Conservation (phyloP, 257 asterid species). For the Nicotiana attenuata region DNA sequence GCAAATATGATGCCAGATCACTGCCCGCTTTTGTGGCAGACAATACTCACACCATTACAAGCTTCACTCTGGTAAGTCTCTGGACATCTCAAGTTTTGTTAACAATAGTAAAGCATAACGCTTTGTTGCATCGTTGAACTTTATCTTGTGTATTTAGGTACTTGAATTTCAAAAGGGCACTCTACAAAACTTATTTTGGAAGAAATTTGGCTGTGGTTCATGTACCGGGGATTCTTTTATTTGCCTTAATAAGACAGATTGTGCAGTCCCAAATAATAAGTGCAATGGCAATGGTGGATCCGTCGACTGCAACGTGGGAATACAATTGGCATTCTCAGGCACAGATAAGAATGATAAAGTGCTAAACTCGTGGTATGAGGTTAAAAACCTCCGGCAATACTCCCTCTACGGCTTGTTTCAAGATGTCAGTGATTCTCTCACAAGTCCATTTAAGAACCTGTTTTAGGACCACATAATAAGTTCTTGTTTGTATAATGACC, state of each 20-base stretch:
- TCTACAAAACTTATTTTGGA: constrained; percentile 78
- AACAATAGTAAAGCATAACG: neutral
- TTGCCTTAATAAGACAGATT: constrained; percentile 78
- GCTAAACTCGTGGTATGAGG: constrained; percentile 88
- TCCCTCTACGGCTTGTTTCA: constrained; percentile 65
- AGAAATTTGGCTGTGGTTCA: constrained; percentile 64
- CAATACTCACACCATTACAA: constrained; percentile 43
- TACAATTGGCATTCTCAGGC: constrained; percentile 85
- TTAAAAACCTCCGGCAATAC: constrained; percentile 70
- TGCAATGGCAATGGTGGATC: constrained; percentile 64
- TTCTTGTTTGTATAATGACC: neutral
- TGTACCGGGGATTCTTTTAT: constrained; percentile 50
- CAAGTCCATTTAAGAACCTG: constrained; percentile 47
- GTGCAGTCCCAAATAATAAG: constrained; percentile 54
- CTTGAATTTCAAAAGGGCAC: constrained; percentile 83
- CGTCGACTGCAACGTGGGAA: constrained; percentile 49
- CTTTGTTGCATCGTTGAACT: neutral
- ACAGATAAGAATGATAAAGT: constrained; percentile 65
- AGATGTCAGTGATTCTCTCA: constrained; percentile 39
- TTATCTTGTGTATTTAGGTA: constrained; percentile 33
- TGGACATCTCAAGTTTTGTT: neutral
- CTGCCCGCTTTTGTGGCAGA: constrained; percentile 70
- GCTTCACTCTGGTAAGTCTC: constrained; percentile 74
- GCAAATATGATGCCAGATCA: constrained; percentile 85
- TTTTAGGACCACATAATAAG: constrained; percentile 28